phyloP scores from a whole-genome alignment of 1,284 basidiomycete genomes.

The Grifola frondosa region DNA sequence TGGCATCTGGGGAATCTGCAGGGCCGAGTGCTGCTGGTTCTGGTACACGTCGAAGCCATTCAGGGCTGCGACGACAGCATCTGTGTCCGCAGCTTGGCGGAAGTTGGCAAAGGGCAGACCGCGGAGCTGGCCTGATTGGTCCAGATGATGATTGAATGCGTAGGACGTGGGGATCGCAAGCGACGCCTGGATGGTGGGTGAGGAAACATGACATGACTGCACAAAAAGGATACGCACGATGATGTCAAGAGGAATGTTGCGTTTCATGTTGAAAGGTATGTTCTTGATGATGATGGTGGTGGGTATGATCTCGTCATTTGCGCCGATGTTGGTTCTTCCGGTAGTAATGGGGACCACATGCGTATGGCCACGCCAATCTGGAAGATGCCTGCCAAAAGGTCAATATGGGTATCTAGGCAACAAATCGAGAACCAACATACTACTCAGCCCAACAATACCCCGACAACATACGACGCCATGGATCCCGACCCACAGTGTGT shows the following conservation, averaged over 20 bases:
- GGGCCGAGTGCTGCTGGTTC: conserved; percentile 60
- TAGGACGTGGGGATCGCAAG: conserved; percentile 94
- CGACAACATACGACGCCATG: conserved; percentile 53
- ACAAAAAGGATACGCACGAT: conserved; percentile 87
- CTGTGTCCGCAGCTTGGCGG: conserved; percentile 85
- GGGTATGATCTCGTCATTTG: conserved; percentile 92
- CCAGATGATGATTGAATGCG: conserved; percentile 97
- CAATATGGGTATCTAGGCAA: neutral
- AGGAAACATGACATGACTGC: no score
- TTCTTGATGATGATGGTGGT: conserved; percentile 99
- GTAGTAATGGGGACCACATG: conserved; percentile 43
- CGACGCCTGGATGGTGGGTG: conserved; percentile 70
- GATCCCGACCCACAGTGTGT: conserved; percentile 63
- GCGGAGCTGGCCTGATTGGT: conserved; percentile 91
- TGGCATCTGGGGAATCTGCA: conserved; percentile 53
- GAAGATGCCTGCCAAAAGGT: conserved; percentile 44
- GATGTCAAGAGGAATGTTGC: conserved; percentile 91
- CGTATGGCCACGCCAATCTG: conserved; percentile 63
- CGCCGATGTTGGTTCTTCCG: conserved; percentile 46
- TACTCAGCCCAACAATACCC: conserved; percentile 44
- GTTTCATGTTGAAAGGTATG: conserved; percentile 96
- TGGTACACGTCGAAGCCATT: conserved; percentile 87
- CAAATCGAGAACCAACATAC: conserved; percentile 37
- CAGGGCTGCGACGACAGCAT: conserved; percentile 91
- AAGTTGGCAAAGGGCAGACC: conserved; percentile 99